Evolutionary conservation across 106 monocot species (phyloP), one percentile per base, ranked within the genome.

Genomic region (Allium cepa): DNA sequence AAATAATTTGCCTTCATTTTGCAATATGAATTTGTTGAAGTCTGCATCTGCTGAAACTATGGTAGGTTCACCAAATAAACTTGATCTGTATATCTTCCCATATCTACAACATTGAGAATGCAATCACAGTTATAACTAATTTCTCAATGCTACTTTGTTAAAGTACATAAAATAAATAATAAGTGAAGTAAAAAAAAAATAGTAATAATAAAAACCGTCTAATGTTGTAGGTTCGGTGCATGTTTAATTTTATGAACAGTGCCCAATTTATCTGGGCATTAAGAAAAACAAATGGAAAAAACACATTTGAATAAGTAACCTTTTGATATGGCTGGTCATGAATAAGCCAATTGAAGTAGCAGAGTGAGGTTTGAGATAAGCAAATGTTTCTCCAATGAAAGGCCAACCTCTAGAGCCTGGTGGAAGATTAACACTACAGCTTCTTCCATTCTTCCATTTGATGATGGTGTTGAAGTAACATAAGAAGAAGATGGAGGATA

Each of bases 21-120:
- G 84, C 4, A 94, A 78, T 9, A 90, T 70, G 74, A 79, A 87
- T 18, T 84, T 76, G 78, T 94, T 94, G 47, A 94, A 56, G 13
- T 80, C 82, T 0, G 80, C 60, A 46, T 94, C 94, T 1, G 90
- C 84, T 17, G 94, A 94, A 1, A 94, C 90, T 47, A 94, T 76
- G 53, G 90, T 84, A 46, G 78, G 90, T 57, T 81, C 72, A 0
- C 90, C 94, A 56, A 94, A 85, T 10, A 94, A 63, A 57, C 76
- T 81, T 71, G 84, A 80, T 18, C 78, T 46, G 57, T 75, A 94
- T 26, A 94, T 83, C 82, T 83, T 90, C 50, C 93, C 87, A 50
- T 82, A 80, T 76, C 93, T 89, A 51, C 14, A 71, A 62, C 4
- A 36, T 5, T 4, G 36, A 36, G 3, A 36, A 36, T 36, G 36